These are phyloP conservation scores for Cryptococcus neoformans DNA, from an alignment of 1,284 basidiomycete species.

Conservation along the genomic window DNA sequence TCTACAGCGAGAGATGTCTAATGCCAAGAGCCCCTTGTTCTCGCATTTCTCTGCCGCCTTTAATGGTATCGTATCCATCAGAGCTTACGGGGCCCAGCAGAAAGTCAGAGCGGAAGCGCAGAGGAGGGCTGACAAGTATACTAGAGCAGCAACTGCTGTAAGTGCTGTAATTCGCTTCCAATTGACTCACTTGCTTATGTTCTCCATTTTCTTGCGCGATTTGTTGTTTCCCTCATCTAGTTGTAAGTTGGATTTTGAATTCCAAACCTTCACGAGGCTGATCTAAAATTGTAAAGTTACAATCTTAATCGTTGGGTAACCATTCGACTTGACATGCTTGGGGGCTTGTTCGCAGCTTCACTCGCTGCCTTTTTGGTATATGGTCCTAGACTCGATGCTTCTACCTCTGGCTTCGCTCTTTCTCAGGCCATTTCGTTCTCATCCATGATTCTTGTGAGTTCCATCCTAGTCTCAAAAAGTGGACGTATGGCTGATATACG, in stretches of 20 bases:
- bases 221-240: conserved; percentile 1
- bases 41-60: conserved; percentile 68
- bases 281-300: conserved; percentile 21
- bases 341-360: conserved; percentile 40
- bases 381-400: conserved; percentile 35
- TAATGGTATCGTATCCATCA: conserved; percentile 58
- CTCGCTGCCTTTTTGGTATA: conserved; percentile 47
- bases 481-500: background rate
- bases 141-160: conserved; percentile 39
- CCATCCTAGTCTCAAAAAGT: background rate
- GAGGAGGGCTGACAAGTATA: conserved; percentile 47
- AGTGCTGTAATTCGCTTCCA: background rate
- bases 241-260: conserved; percentile 8
- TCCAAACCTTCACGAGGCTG: background rate
- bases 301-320: conserved; percentile 50
- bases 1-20: conserved; percentile 58
- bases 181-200: background rate
- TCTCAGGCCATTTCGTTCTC: conserved; percentile 47
- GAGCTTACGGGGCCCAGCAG: conserved; percentile 48
- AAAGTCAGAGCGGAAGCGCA: conserved; percentile 41
- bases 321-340: conserved; percentile 47
- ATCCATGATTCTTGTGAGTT: conserved; percentile 32
- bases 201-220: background rate
- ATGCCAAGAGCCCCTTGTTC: conserved; percentile 62
- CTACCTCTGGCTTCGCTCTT: conserved; percentile 48